Conservation (phyloP, 2,329 filamentous ascomycete species). For the Diaporthe sp. region DNA sequence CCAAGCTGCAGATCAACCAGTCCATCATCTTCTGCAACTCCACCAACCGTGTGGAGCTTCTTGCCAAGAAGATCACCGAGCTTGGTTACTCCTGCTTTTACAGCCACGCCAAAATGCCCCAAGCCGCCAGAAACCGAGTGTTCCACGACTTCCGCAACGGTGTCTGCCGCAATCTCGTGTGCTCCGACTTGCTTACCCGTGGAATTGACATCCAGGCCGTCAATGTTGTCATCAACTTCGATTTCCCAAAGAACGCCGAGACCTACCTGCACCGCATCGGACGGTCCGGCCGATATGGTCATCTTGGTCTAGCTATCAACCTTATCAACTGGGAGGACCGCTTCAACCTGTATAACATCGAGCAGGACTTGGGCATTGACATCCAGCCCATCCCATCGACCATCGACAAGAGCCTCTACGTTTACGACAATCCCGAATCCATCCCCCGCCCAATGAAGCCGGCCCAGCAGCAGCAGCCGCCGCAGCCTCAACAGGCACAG, state of each 20-base stretch:
- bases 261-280: slow-evolving; percentile 99
- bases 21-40: slow-evolving; percentile 99
- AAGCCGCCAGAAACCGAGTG: slow-evolving; percentile 96
- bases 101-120: slow-evolving; percentile 97
- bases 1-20: slow-evolving; percentile 99
- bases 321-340: slow-evolving; percentile 99
- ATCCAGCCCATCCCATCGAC: slow-evolving; percentile 95
- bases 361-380: slow-evolving; percentile 96
- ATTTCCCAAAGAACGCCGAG: slow-evolving; percentile 99
- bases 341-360: slow-evolving; percentile 99
- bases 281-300: slow-evolving; percentile 96
- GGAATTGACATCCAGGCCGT: slow-evolving; percentile 99
- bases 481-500: slow-evolving; percentile 47
- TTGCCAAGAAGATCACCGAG: slow-evolving; percentile 99
- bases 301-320: slow-evolving; percentile 97
- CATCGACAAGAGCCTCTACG: slow-evolving; percentile 98
- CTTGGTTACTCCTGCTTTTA: slow-evolving; percentile 99
- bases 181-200: slow-evolving; percentile 95
- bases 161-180: slow-evolving; percentile 97
- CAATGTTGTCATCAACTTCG: slow-evolving; percentile 99
- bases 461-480: slow-evolving; percentile 39
- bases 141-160: slow-evolving; percentile 99
- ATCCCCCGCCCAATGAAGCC: slow-evolving; percentile 82
- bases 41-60: slow-evolving; percentile 95
- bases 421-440: slow-evolving; percentile 95